Evolutionary conservation across 306 rosid species (phyloP), one percentile per base, ranked within the genome.

Genomic region (Fragaria ananassa): DNA sequence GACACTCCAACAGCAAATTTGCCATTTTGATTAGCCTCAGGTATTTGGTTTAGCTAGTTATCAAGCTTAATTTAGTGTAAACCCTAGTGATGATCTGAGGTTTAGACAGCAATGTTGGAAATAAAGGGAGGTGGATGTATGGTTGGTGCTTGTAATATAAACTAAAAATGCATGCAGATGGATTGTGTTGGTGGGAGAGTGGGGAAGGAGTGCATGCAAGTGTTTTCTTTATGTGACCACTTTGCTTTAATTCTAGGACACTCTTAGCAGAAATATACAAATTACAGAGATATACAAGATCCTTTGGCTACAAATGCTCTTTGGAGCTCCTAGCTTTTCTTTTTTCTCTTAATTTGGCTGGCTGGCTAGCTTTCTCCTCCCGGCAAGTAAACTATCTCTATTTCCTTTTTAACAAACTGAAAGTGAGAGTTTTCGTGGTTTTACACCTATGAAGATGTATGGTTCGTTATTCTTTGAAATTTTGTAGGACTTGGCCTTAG

Each of bases 361-460:
- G 35, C 35, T 87, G 72, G 53, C 35, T 87, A 71, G 53, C 76
- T 85, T 82, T 56, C 76, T 70, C 91, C 78, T 78, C 47, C 80
- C 73, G 71, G 58, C 87, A 85, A 87, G 93, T 76, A 69, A 88
- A 42, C 87, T 71, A 76, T 72, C 50, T 11, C 49, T 29, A 15
- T 29, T 49, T 4, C 72, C 64, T 37, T 42, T 62, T 63, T 35
- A 1, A 70, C 51, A 78, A 44, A 31, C 35, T 72, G 29, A 85
- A 78, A 65, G 76, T 54, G 82, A 78, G 74, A 79, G 80, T n/a
- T 83, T 81, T 62, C 23, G 57, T 45, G 31, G 31, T 44, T 27
- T 12, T 68, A 68, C 72, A 25, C 31, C 9, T 69, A 69, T 8
- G 63, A 10, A 57, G 15, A 3, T 49, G 31, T 18, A n/a, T 41